Conservation (phyloP, 805 yeast species). For the Torulaspora indica region DNA sequence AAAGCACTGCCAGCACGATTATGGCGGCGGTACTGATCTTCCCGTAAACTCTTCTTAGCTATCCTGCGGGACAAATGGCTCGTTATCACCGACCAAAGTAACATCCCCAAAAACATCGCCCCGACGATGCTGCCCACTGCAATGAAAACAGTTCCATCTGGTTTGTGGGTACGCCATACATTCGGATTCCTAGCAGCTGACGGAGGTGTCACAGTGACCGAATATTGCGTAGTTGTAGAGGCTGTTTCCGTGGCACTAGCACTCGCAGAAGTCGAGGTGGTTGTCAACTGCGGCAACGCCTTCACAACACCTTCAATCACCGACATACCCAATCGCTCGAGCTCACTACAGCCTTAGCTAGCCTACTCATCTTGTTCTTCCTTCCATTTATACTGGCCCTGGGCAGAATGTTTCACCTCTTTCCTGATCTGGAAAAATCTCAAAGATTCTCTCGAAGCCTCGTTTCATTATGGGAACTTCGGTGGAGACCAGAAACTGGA, state of each 20-base stretch:
- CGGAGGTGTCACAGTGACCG: slow-evolving; percentile 46
- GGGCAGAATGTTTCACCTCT: slow-evolving; percentile 11
- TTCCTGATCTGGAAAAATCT: slow-evolving; percentile 6
- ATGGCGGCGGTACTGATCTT: slow-evolving; percentile 15
- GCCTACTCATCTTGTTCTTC: not conserved
- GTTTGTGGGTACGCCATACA: slow-evolving; percentile 44
- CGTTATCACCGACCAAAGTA: slow-evolving; percentile 49
- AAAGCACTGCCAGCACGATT: slow-evolving; percentile 14
- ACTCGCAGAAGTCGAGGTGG: slow-evolving; percentile 8
- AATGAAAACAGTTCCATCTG: slow-evolving; percentile 78
- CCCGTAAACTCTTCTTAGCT: slow-evolving; percentile 42
- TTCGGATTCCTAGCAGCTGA: slow-evolving; percentile 59
- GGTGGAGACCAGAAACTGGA: not conserved
- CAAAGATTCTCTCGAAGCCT: slow-evolving; percentile 1
- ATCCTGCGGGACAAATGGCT: slow-evolving; percentile 47
- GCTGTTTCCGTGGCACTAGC: slow-evolving; percentile 15
- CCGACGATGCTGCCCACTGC: slow-evolving; percentile 70
- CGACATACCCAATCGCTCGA: not conserved
- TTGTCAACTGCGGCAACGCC: slow-evolving; percentile 25
- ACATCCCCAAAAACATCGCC: slow-evolving; percentile 48
- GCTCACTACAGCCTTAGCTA: not conserved
- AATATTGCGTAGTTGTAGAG: slow-evolving; percentile 18
- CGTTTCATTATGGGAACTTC: not conserved
- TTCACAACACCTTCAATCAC: slow-evolving; percentile 19
- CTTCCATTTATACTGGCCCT: not conserved